Evolutionary conservation across 495 filamentous ascomycete species (phyloP), one percentile per base, ranked within the genome.

Genomic region (Xylaria scruposa): DNA sequence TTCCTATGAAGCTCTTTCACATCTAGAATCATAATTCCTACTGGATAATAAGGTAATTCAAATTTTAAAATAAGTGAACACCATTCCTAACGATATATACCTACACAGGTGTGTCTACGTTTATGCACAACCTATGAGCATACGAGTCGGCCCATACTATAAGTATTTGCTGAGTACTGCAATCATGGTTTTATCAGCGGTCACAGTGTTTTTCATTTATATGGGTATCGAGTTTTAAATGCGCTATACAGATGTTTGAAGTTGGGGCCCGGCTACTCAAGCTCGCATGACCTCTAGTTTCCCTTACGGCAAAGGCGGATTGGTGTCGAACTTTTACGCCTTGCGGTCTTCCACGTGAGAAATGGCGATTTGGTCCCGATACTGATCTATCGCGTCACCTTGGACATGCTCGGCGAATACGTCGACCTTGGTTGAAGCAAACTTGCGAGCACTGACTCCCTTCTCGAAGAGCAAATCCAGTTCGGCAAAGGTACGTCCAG

Each of bases 381-480:
- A 90, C 26, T 85, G 80, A 13, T 86, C 75, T 66, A 90, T 76
- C 12, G 89, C 82, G 0, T 75, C 75, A 17, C 76, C 79, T 71
- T 89, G 85, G 31, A 92, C 80, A 6, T 86, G 83, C 74, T 91
- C 89, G 29, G 83, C 86, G 71, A 92, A 93, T 19, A 92, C 90
- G 72, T 93, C 86, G 4, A 92, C 90, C 40, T 88, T 75, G 0
- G 91, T 91, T 15, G 74, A 81, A 2, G 86, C 85, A 73, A 94
- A 94, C 76, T 93, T 90, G 65, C 92, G 83, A 10, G 92, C 92
- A 71, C 85, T 88, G 21, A 92, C 82, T 2, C 84, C 80, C 51
- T 85, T 80, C 81, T 93, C 87, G 77, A 94, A 94, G 53, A 94
- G 83, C 24, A 93, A 51, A 76, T 94, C 92, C 69, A 94, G 79